Conservation (phyloP, 139 green algal genomes). For the Pleodorina starrii region DNA sequence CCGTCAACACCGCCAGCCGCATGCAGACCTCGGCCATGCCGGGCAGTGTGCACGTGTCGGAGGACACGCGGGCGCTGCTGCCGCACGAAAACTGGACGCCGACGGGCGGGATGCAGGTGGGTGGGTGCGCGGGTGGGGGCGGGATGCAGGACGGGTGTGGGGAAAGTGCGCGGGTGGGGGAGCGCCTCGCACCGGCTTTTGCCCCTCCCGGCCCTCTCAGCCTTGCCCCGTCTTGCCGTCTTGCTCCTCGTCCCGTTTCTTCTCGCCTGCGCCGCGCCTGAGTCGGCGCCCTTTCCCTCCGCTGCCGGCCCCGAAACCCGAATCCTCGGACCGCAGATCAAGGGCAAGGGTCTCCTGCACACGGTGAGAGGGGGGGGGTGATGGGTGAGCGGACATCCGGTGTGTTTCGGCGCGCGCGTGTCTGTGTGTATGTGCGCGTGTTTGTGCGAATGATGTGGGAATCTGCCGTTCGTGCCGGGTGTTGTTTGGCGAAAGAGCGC, state of each 20-base stretch:
- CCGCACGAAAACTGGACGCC: conserved; percentile 30
- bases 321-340: conserved; percentile 29
- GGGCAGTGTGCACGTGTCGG: conserved; percentile 26
- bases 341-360: conserved; percentile 32
- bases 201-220: too few relatives aligned
- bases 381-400: too few relatives aligned
- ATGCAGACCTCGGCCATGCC: conserved; percentile 39
- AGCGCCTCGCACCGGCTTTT: too few relatives aligned
- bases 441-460: too few relatives aligned
- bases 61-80: conserved; percentile 38
- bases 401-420: neutral
- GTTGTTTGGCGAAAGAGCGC: too few relatives aligned
- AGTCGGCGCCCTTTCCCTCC: neutral
- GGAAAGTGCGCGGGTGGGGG: too few relatives aligned
- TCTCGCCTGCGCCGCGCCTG: neutral
- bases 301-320: too few relatives aligned
- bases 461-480: too few relatives aligned
- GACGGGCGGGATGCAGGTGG: conserved; percentile 44
- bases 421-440: neutral
- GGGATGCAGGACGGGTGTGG: neutral
- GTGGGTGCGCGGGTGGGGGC: neutral
- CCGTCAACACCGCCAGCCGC: conserved; percentile 48
- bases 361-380: neutral
- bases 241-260: too few relatives aligned
- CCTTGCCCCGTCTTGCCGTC: too few relatives aligned